A percentile compares a stretch with the other conserved stretches of the same genome.
Evolutionary conservation across 2,329 filamentous ascomycete species (phyloP).

Genomic region (Chalaropsis ovoidea): DNA sequence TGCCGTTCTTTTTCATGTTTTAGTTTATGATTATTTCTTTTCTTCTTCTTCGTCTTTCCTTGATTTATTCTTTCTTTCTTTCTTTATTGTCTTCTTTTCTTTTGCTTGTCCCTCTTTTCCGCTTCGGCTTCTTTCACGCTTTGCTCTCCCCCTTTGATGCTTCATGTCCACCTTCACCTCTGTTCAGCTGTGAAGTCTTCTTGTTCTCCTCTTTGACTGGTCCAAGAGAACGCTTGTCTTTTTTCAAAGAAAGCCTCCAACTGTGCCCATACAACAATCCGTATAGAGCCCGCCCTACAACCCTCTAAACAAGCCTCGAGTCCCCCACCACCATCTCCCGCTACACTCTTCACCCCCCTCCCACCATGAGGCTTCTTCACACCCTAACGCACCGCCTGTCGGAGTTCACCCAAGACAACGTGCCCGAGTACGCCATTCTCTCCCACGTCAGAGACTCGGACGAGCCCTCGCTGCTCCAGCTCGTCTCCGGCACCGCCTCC

Average conservation of each 20-base stretch:
- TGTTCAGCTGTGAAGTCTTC: too few species aligned
- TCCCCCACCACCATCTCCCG: not conserved
- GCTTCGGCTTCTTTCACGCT: not conserved
- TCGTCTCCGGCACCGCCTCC: slow-evolving; percentile 24
- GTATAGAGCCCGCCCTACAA: not conserved
- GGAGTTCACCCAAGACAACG: slow-evolving; percentile 19
- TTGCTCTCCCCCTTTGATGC: slow-evolving; percentile 1
- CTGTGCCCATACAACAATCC: not conserved
- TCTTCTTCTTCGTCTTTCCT: not conserved
- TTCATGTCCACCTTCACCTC: not conserved
- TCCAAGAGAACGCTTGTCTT: not conserved
- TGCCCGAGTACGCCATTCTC: slow-evolving; percentile 31
- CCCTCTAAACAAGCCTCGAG: not conserved
- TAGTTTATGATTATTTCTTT: not conserved
- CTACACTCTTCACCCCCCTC: not conserved
- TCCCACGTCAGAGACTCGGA: slow-evolving; percentile 32
- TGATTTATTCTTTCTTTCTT: not conserved
- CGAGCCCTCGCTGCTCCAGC: slow-evolving; percentile 29
- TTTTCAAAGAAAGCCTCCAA: slow-evolving; percentile 8
- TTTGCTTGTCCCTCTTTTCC: not conserved
- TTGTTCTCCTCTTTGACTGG: not conserved
- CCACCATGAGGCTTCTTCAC: slow-evolving; percentile 23
- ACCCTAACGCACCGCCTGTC: slow-evolving; percentile 20
- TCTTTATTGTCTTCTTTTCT: not conserved
- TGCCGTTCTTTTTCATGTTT: not conserved